phyloP scores from a whole-genome alignment of 2,329 filamentous ascomycete species.

The Penicillium sp. region DNA sequence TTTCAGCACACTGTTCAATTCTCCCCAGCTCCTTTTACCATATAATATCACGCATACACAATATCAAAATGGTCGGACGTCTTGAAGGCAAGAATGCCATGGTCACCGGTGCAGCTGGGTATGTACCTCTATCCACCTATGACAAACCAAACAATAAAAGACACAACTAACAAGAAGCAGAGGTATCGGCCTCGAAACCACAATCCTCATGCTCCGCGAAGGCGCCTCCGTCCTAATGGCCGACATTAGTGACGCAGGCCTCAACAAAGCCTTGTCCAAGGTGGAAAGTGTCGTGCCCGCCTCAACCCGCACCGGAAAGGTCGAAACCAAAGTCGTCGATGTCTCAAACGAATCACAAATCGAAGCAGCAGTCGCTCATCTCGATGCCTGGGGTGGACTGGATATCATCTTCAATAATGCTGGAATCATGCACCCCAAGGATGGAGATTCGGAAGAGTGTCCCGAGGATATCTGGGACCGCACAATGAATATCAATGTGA shows the following conservation, averaged over 20 bases:
- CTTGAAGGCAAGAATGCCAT: conserved; percentile 67
- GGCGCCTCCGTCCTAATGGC: conserved; percentile 81
- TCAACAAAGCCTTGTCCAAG: conserved; percentile 73
- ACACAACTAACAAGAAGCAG: conserved; percentile 36
- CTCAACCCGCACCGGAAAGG: conserved; percentile 16
- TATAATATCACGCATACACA: background rate
- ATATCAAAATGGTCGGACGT: conserved; percentile 13
- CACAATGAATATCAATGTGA: conserved; percentile 92
- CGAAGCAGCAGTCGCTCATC: conserved; percentile 66
- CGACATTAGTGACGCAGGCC: conserved; percentile 75
- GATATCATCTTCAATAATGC: conserved; percentile 98
- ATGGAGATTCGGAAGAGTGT: conserved; percentile 77
- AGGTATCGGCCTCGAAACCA: conserved; percentile 89
- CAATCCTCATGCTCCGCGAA: conserved; percentile 84
- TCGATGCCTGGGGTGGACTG: conserved; percentile 81
- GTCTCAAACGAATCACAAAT: conserved; percentile 83
- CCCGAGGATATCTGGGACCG: conserved; percentile 91
- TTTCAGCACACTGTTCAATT: background rate
- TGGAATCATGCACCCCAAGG: conserved; percentile 88
- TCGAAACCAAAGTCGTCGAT: conserved; percentile 49
- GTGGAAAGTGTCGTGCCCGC: conserved; percentile 69
- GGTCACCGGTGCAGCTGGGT: conserved; percentile 85
- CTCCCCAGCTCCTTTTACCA: background rate
- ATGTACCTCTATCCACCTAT: conserved; percentile 22
- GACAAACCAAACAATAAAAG: background rate